These are phyloP conservation scores for Clavispora carvajalis DNA, from an alignment of 805 yeast genomes.

Conservation along the genomic window DNA sequence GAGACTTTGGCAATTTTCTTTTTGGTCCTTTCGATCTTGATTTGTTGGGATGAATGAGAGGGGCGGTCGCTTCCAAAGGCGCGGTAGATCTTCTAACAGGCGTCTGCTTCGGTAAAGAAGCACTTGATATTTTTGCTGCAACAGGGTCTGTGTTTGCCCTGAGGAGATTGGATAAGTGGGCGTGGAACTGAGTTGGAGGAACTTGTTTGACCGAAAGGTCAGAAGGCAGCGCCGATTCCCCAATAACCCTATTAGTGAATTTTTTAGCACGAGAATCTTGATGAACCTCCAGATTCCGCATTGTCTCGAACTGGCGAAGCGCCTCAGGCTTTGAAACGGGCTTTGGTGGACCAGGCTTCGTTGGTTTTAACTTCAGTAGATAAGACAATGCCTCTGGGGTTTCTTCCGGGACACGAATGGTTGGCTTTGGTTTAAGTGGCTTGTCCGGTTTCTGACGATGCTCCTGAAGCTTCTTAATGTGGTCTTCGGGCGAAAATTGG, in stretches of 20 bases:
- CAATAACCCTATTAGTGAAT: too few relatives aligned
- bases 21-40: conserved; percentile 48
- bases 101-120: neutral
- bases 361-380: conserved; percentile 2
- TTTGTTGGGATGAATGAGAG: conserved; percentile 42
- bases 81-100: neutral
- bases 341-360: neutral
- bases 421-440: neutral
- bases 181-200: conserved; percentile 3
- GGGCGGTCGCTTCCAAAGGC: conserved; percentile 2
- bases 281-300: neutral
- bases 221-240: neutral
- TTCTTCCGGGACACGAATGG: neutral
- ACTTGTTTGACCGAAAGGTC: neutral
- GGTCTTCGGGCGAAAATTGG: neutral
- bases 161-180: conserved; percentile 21
- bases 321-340: conserved; percentile 1
- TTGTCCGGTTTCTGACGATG: neutral
- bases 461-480: neutral
- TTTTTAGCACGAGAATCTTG: too few relatives aligned
- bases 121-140: neutral
- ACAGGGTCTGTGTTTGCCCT: conserved; percentile 26
- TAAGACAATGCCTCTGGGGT: conserved; percentile 1
- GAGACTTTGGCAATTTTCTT: conserved; percentile 38
- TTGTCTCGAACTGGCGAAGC: neutral